Percentiles rank a stretch among this genome's conserved stretches.
Evolutionary conservation across 352 stramenopile species (phyloP).

Genomic region (Blastocystis hominis): DNA sequence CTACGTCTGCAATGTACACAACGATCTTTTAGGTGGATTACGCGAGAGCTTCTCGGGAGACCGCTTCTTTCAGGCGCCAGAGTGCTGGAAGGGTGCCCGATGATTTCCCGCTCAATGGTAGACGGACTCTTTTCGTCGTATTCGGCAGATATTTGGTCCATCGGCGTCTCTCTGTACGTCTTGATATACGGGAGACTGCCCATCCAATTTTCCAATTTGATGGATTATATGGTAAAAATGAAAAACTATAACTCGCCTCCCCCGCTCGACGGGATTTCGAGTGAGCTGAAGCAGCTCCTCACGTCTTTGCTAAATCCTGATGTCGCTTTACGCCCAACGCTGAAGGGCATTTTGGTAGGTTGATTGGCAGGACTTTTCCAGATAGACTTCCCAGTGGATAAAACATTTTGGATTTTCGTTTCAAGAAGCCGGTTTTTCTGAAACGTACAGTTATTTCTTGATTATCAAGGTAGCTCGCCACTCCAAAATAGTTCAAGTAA

Average conservation of each 20-base stretch:
- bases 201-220: background rate
- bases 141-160: slow-evolving; percentile 1
- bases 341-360: background rate
- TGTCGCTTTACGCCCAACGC: background rate
- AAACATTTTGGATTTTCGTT: background rate
- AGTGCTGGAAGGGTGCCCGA: background rate
- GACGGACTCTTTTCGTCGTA: slow-evolving; percentile 6
- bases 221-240: background rate
- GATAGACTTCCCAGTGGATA: background rate
- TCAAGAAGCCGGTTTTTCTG: background rate
- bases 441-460: background rate
- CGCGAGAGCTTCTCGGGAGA: background rate
- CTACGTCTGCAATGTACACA: background rate
- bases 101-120: background rate
- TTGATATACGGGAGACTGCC: background rate
- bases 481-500: background rate
- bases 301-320: background rate
- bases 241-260: background rate
- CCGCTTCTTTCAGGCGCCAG: background rate
- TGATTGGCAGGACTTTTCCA: background rate
- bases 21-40: background rate
- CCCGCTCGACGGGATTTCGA: background rate
- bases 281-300: background rate
- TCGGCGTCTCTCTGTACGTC: background rate
- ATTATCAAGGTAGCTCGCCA: background rate